Base-by-base conservation (phyloP, 2,329 filamentous ascomycete genomes). In the Monosporascus ibericus region DNA sequence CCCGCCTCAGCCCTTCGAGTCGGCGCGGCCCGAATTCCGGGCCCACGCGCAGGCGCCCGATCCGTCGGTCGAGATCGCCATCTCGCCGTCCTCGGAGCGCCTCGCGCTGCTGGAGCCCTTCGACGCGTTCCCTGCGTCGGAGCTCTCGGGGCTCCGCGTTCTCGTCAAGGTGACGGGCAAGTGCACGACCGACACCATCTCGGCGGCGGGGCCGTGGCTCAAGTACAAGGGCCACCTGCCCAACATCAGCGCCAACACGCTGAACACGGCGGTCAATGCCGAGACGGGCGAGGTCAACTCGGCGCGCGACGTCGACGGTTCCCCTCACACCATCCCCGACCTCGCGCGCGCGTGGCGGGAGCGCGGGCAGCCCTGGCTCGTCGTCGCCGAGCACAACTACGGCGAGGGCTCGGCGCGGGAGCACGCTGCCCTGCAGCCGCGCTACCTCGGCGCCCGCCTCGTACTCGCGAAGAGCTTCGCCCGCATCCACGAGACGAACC, bases 211-310 rank as follows among this genome's bases (percentile, higher is more conserved):
- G 6, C 92, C 92, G 17, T 97, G 92, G 92, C 83, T 99, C 61
- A 97, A 97, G 75, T 99, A 97, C 84, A 97, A 97, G 79, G 94
- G 94, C 57, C 94, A 99, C 72, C 83, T 99, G 57, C 90, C 94
- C 70, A 99, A 99, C 78, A 99, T 99, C 71, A 88, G 86, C 62
- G 90, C 90, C 68, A 99, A 99, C 81, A 99, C 94, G 2, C 84
- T 99, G 60, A 96, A 96, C 73, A 94, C 91, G 50, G 94, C 94
- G 55, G 80, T 92, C 68, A 96, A 96, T 71, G 91, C 88, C 44
- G 90, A 89, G 57, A 99, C 92, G 0, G 88, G 87, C 61, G 92
- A 96, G 72, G 92, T 94, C 58, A 97, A 97, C 71, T 85, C 82
- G 20, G 94, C 92, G 5, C 94, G 95, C 73, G 94, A 99, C 70